Base-by-base conservation (phyloP, 2,329 filamentous ascomycete genomes). In the Teratosphaeria pseudoeucalypti region DNA sequence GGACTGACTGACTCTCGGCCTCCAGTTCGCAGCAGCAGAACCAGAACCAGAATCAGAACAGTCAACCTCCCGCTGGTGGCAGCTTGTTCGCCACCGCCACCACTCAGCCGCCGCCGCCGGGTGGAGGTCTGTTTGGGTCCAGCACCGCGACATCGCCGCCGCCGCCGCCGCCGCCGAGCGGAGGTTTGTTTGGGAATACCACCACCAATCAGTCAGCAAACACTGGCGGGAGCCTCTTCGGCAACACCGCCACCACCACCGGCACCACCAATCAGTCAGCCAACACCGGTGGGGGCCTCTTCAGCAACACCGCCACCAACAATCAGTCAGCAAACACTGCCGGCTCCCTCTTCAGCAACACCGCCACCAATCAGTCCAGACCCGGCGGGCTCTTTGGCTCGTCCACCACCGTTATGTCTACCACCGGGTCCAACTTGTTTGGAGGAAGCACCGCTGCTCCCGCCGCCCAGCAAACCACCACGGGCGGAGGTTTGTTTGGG, bases 121-220 rank as follows among this genome's bases (percentile, higher is more conserved):
- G 59, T 7, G 61, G 59, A 39, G 63, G 67, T 5, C 59, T 70
- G 5, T 70, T 71, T 55, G 66, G 68, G 11, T 55, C 60, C 10
- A 58, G 56, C 16, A 59, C 32, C 47, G 19, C 29, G n/a, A 43
- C n/a, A 7, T 57, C 49, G 47, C 56, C 56, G 23, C 62, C 67
- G 9, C 62, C 23, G 23, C 23, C 23, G 34, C 34, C 34, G 16
- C 34, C 10, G 34, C 34, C 53, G 27, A 60, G 57, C 49, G 62
- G 67, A 29, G 64, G 72, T 32, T 67, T 76, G 11, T 76, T 76
- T 63, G 73, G 73, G 54, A 71, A 67, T 60, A 64, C 71, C 27
- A 34, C 37, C 37, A 5, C 23, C 23, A 23, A 23, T 23, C 23
- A 23, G 23, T 23, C 23, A 23, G 23, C 52, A 26, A 54, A 29